Conservation (phyloP, 208 protist species). For the Borovskyia barvae region DNA sequence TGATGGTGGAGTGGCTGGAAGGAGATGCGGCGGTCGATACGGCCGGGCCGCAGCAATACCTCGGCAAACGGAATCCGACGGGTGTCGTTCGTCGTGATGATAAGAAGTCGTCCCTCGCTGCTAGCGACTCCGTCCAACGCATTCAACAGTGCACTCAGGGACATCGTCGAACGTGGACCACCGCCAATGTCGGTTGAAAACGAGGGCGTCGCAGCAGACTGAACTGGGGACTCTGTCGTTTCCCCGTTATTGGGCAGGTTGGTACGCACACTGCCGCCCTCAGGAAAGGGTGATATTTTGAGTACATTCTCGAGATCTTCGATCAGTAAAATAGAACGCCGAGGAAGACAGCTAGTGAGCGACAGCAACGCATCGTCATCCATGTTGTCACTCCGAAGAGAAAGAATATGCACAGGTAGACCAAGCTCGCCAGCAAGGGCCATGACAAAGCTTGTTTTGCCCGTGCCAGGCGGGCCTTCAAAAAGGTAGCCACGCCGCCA, state of each 20-base stretch:
- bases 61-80: conserved; percentile 81
- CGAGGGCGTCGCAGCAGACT: not conserved
- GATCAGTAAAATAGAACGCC: conserved; percentile 87
- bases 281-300: conserved; percentile 5
- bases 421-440: conserved; percentile 91
- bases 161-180: conserved; percentile 54
- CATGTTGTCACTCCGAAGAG: conserved; percentile 69
- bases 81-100: conserved; percentile 95
- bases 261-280: not conserved
- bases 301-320: conserved; percentile 96
- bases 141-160: conserved; percentile 94
- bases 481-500: conserved; percentile 95
- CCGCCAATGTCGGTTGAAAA: conserved; percentile 24
- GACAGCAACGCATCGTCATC: conserved; percentile 85
- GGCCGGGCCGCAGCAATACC: conserved; percentile 91
- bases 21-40: conserved; percentile 81
- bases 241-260: not conserved
- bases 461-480: conserved; percentile 92
- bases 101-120: conserved; percentile 91
- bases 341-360: conserved; percentile 77
- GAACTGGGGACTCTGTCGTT: not conserved
- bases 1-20: conserved; percentile 45
- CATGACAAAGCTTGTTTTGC: conserved; percentile 93
- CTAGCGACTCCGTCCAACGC: conserved; percentile 93
- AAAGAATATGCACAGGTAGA: conserved; percentile 91